Evolutionary conservation across 2,329 filamentous ascomycete genomes (phyloP), one percentile per base, ranked within the genome.

Genomic region (Botrytis elliptica): DNA sequence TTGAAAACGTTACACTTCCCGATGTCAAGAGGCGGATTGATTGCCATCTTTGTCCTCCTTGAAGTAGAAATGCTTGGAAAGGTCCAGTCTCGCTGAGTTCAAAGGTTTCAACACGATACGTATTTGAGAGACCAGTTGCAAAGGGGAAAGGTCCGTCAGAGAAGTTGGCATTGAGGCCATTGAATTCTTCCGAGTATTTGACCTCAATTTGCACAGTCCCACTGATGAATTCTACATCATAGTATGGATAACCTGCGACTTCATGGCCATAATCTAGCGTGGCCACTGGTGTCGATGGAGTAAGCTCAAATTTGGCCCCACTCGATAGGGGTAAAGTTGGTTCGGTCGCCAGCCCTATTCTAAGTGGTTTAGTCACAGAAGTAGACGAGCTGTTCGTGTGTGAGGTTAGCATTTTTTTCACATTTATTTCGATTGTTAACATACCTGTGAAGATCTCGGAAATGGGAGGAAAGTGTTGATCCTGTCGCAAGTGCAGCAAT

Each of bases 41-140:
- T 73, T 84, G 79, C 83, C 83, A 85, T 75, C 82, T 76, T 75
- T 84, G 82, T 0, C 82, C 83, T 6, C 83, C 84, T 75, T 85
- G 84, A 0, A 84, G 72, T 55, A 85, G 81, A 33, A 79, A 82
- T 1, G 80, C 82, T 12, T 81, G 72, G 0, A 80, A 36, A 4
- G 74, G 70, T 4, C 83, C 83, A 1, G 70, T 16, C 0, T 73
- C 62, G 0, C 80, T 82, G n/a, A 84, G 55, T 18, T 83, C 80
- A 74, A 49, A 67, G 14, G 44, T 52, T 55, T 52, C 44, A 46
- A 52, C 44, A 9, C 44, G 65, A 55, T n/a, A 57, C 6, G 33
- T 57, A 29, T 69, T 69, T 4, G 49, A 25, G 20, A 57, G 22
- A 57, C 33, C 44, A 16, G 3, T 69, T 57, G 33, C 25, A 69